These are phyloP conservation scores for Anisodus tanguticus DNA, from an alignment of 257 asterid species.

Conservation along the genomic window DNA sequence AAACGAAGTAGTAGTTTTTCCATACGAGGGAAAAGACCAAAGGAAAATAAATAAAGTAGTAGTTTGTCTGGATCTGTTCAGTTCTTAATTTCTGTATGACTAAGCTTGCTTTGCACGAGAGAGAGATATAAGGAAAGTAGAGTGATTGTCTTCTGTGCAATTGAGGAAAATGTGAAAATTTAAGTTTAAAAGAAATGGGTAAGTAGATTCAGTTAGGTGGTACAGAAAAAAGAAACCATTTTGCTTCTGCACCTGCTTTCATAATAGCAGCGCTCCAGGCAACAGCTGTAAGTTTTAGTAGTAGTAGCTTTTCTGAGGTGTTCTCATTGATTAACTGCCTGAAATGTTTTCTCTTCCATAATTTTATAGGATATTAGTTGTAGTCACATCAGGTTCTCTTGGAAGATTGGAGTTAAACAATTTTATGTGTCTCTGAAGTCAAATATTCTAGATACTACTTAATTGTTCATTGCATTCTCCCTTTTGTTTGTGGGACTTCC, in stretches of 20 bases:
- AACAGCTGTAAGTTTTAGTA: background rate
- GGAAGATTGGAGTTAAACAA: background rate
- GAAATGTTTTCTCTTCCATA: background rate
- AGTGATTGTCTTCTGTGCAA: background rate
- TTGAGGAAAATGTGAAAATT: background rate
- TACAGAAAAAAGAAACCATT: background rate
- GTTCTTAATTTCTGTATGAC: background rate
- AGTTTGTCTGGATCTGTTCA: background rate
- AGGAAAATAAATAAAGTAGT: too few species aligned
- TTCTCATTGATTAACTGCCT: background rate
- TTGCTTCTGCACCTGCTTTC: background rate
- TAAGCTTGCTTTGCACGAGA: conserved; percentile 19
- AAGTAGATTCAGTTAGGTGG: background rate
- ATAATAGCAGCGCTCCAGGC: background rate
- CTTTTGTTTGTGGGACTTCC: conserved; percentile 11
- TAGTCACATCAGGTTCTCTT: background rate
- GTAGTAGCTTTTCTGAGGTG: background rate
- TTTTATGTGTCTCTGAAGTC: background rate
- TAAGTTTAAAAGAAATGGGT: background rate
- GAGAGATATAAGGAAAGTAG: background rate
- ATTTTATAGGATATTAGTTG: background rate
- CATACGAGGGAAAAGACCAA: too few species aligned
- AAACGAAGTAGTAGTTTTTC: background rate
- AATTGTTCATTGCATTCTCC: conserved; percentile 7
- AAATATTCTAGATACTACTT: conserved; percentile 4